Evolutionary conservation across 2,329 filamentous ascomycete genomes (phyloP), one percentile per base, ranked within the genome.

Genomic region (Aplosporella prunicola): DNA sequence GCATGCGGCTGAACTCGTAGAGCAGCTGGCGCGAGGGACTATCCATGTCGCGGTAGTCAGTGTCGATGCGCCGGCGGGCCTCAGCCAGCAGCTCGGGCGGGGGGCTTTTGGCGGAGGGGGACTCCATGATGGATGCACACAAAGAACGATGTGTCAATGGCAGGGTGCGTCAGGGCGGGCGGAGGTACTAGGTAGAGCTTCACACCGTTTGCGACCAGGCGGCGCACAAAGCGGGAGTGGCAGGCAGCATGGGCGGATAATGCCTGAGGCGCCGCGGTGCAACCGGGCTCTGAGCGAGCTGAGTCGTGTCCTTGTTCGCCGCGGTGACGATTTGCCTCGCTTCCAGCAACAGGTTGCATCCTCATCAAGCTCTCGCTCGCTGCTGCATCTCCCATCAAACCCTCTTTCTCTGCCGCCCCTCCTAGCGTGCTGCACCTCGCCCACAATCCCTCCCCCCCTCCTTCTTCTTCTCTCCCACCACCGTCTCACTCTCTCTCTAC

Each of bases 1-100:
- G 53, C n/a, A 67, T 50, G 35, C 60, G 50, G 36, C 57, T 58
- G 45, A 67, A 61, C 20, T 69, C 66, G 25, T 59, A 47, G 9
- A 57, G 45, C 13, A 64, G 45, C 35, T 56, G 52, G 16, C 53
- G 51, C 2, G 51, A 50, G 3, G 57, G 58, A 36, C 57, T 60
- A 20, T 58, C 53, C 20, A 50, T 15, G 32, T 28, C 24, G 20
- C 17, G 27, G 5, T 23, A 26, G 9, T 28, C 22, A 25, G 40
- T 29, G 17, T 33, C 35, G 25, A 16, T 25, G 20, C 23, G 15
- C n/a, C 35, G 34, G 9, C 20, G 29, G 20, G 29, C 20, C 29
- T 42, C 40, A 9, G 25, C 13, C 25, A 35, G 24, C 13, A 39
- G 34, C 16, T 39, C 29, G 18, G 25, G 29, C 31, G 35, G 30